Conservation (phyloP, 345 rosid species). For the Corchorus capsularis region DNA sequence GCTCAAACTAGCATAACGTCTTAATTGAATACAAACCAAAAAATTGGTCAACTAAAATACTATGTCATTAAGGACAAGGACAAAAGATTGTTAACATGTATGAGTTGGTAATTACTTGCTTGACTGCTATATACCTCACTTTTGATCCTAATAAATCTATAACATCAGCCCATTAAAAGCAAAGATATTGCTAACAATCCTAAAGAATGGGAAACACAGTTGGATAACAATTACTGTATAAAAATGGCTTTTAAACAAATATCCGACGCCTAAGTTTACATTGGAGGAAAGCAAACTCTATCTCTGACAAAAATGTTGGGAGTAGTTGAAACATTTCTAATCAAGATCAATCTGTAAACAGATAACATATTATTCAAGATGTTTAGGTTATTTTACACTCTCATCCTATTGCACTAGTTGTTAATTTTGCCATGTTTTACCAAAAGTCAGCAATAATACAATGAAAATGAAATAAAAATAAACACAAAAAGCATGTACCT, state of each 20-base stretch:
- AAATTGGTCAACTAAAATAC: too few relatives aligned
- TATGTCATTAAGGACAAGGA: background rate
- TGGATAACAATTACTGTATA: too few relatives aligned
- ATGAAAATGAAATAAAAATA: background rate
- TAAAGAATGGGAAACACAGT: too few relatives aligned
- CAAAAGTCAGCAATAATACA: background rate
- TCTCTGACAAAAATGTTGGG: too few relatives aligned
- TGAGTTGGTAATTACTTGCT: background rate
- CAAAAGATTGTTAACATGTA: background rate
- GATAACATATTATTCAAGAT: background rate
- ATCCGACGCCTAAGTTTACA: too few relatives aligned
- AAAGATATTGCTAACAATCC: too few relatives aligned
- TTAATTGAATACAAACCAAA: background rate
- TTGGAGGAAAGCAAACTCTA: too few relatives aligned
- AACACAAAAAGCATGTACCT: constrained; percentile 46
- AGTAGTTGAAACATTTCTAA: background rate
- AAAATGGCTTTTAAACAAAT: too few relatives aligned
- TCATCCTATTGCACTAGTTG: background rate
- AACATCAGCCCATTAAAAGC: too few relatives aligned
- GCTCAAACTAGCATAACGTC: too few relatives aligned
- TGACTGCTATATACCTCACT: too few relatives aligned
- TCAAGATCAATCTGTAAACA: background rate
- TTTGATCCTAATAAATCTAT: too few relatives aligned
- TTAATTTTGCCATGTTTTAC: background rate
- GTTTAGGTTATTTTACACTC: background rate